phyloP scores from a whole-genome alignment of 1,284 basidiomycete species.

The Polyporus tsugae region DNA sequence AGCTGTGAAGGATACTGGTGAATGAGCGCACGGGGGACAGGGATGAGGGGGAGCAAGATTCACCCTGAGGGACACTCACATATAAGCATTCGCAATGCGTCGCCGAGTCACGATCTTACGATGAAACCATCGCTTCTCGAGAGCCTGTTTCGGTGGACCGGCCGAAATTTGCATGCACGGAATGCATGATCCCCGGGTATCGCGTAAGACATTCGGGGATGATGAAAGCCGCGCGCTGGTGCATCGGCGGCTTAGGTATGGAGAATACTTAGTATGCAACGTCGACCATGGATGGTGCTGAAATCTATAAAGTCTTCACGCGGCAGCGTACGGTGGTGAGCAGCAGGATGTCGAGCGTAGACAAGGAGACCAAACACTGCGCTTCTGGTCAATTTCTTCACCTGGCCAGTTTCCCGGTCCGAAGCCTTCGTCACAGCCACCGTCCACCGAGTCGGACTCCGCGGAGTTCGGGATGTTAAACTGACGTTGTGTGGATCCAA shows the following conservation, averaged over 20 bases:
- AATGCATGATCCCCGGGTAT: slow-evolving; percentile 1
- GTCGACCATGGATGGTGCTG: not conserved
- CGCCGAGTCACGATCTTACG: not conserved
- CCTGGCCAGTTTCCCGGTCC: not conserved
- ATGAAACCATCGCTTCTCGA: not conserved
- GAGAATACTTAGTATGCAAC: not conserved
- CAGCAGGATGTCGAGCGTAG: not conserved
- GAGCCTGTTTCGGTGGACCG: not conserved
- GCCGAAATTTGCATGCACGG: not conserved
- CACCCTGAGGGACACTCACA: not conserved
- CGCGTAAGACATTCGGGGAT: not conserved
- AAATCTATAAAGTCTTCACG: not conserved
- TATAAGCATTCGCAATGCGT: not conserved
- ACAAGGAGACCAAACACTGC: not conserved
- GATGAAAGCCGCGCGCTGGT: not conserved
- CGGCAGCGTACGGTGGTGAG: not conserved
- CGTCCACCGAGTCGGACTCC: not conserved
- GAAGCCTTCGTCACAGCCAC: not conserved
- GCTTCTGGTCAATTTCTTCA: not conserved
- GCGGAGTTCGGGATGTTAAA: not conserved
- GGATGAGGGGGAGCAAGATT: not conserved
- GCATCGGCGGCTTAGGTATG: not conserved
- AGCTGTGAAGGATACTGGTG: not conserved
- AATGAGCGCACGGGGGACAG: not conserved
- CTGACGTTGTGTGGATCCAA: not conserved